Conservation (phyloP, 768 basidiomycete species). For the Boletus insuetus region DNA sequence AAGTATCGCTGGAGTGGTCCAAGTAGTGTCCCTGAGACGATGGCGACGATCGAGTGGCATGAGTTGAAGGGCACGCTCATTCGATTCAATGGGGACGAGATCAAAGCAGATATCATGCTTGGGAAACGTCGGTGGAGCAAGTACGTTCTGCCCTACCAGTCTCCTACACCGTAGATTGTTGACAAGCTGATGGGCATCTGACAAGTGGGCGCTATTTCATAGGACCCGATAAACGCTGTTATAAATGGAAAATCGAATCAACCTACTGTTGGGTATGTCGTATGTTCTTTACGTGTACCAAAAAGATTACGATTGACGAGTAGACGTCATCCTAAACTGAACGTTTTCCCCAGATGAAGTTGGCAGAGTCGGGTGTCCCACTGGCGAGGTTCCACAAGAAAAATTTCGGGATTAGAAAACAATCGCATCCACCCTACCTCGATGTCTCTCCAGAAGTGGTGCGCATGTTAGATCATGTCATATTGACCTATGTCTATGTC, state of each 20-base stretch:
- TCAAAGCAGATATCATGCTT: constrained; percentile 23
- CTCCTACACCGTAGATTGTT: background rate
- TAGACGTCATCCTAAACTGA: background rate
- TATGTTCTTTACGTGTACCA: background rate
- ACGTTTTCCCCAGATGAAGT: constrained; percentile 19
- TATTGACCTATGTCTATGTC: constrained; percentile 27
- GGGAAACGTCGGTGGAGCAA: constrained; percentile 20
- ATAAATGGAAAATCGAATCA: constrained; percentile 34
- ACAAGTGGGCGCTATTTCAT: constrained; percentile 32
- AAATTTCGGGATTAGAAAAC: constrained; percentile 22
- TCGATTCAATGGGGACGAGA: constrained; percentile 30
- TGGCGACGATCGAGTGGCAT: constrained; percentile 38
- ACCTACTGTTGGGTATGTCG: constrained; percentile 26
- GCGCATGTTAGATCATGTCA: constrained; percentile 26
- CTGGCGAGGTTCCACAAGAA: constrained; percentile 25
- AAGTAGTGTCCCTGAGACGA: constrained; percentile 18
- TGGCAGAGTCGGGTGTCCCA: constrained; percentile 3
- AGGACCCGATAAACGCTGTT: constrained; percentile 32
- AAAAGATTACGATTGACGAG: background rate
- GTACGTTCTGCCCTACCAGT: constrained; percentile 10
- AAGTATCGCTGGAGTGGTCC: constrained; percentile 24
- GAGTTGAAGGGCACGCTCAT: constrained; percentile 26
- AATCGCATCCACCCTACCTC: constrained; percentile 25
- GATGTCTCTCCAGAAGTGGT: constrained; percentile 19
- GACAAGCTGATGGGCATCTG: background rate